Base-by-base conservation (phyloP, 805 yeast species). In the Citeromyces matritensis region DNA sequence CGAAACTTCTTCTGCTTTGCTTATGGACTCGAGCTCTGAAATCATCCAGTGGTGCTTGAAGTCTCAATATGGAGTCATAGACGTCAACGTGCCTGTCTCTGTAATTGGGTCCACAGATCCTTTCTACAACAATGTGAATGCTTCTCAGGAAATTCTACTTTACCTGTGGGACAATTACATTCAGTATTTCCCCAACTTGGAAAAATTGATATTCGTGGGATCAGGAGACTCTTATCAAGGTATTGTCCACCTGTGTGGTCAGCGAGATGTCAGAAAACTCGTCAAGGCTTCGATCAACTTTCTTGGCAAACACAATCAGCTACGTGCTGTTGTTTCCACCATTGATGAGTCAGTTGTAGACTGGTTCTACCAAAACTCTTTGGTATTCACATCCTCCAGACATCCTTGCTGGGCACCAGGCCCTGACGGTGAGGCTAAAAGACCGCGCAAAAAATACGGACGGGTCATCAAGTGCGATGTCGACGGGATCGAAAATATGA, bases 161-260 rank as follows among this genome's bases (percentile, higher is more conserved):
- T 80, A 80, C 47, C 44, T 91, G 11, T 91, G 97, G 95, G 97
- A 88, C 49, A 82, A 85, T 48, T 84, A 82, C 45, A 56, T 91
- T 32, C 73, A 78, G 37, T 82, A 77, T 47, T 81, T 85, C 42
- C 45, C 48, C 25, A 67, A 69, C 33, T 70, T 81, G 28, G 58
- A 70, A 29, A 81, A 80, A 40, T 49, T 91, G 23, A 75, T 81
- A 1, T 73, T 88, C 47, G 65, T 86, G 25, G 96, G 96, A 6
- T 68, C 79, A 40, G 98, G 98, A 26, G 94, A 84, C 35, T 74
- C 95, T 0, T 80, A 82, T 44, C 76, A 82, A 28, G 83, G 95
- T 2, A 67, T 86, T 29, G 86, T 88, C 2, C 91, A 86, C 52
- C 58, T 88, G 15, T 69, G 80, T 34, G 95, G 95, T 4, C 94